Evolutionary conservation across 768 basidiomycete species (phyloP), one percentile per base, ranked within the genome.

Genomic region (Pholiota conissans): DNA sequence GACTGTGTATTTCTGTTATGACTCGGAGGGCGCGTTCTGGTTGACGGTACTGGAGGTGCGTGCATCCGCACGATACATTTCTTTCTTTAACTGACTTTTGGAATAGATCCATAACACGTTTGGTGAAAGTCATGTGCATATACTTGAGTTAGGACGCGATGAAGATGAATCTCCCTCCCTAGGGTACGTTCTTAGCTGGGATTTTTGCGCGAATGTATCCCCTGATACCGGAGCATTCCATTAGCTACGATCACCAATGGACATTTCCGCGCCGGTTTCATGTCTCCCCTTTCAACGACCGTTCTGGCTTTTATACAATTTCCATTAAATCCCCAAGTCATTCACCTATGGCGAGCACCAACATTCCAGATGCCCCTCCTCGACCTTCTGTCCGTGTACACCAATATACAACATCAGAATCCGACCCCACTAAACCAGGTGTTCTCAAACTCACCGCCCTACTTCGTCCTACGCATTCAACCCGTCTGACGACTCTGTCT

Each of bases 41-140:
- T 58, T 78, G 20, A 68, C 77, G 16, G 75, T 90, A 0, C 70
- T 90, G 3, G 88, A 90, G 75, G 86, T 87, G 46, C 30, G 74
- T 53, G 5, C n/a, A 26, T 49, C 8, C 37, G 3, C 5, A 52
- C 11, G 3, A 39, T 29, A 30, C 20, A 11, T 22, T 2, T 10
- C 10, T 37, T 52, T n/a, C 46, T 45, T 26, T 20, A 34, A 37
- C 28, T 45, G n/a, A n/a, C n/a, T n/a, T n/a, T n/a, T n/a, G n/a
- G n/a, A n/a, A n/a, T 54, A 86, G 84, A 79, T 86, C 7, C 88
- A 90, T 64, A 90, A 89, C 65, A 89, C 87, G 0, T 90, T 90
- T 64, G 86, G 84, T 5, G 87, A 90, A 69, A 79, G 80, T 55
- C 86, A 89, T 66, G 74, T 83, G 5, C 79, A 88, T 61, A 71